Conservation (phyloP, 2,329 filamentous ascomycete species). For the Alternaria burnsii region DNA sequence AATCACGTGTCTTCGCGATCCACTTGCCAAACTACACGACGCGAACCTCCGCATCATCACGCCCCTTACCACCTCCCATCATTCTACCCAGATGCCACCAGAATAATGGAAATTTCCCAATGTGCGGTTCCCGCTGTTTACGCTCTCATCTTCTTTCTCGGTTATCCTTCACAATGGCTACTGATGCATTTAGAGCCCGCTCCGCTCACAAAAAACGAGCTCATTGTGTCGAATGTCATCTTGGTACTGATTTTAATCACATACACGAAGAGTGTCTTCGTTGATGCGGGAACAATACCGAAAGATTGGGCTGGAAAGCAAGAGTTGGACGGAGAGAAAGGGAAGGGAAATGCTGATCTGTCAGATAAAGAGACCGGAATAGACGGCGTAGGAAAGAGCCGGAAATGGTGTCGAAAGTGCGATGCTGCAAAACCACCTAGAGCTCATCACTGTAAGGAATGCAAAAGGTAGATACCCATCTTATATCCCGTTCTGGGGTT, state of each 20-base stretch:
- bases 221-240: slow-evolving; percentile 71
- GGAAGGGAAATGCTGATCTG: not conserved
- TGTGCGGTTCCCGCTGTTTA: slow-evolving; percentile 76
- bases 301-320: slow-evolving; percentile 31
- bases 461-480: slow-evolving; percentile 60
- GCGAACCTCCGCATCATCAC: slow-evolving; percentile 7
- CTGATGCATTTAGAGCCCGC: slow-evolving; percentile 68
- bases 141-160: slow-evolving; percentile 72
- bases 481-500: not conserved
- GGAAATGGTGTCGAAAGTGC: slow-evolving; percentile 79
- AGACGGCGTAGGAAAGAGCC: slow-evolving; percentile 31
- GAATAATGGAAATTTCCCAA: slow-evolving; percentile 42
- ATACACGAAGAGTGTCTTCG: slow-evolving; percentile 71
- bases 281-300: slow-evolving; percentile 66
- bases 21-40: slow-evolving; percentile 3
- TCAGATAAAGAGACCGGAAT: not conserved
- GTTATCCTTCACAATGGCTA: slow-evolving; percentile 76
- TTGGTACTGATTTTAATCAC: slow-evolving; percentile 72
- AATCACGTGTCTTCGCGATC: slow-evolving; percentile 38
- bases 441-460: slow-evolving; percentile 83
- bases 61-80: slow-evolving; percentile 4
- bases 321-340: slow-evolving; percentile 6
- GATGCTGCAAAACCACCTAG: slow-evolving; percentile 76
- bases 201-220: slow-evolving; percentile 66
- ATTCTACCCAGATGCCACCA: not conserved